Evolutionary conservation across 495 filamentous ascomycete species (phyloP).

Genomic region (Aspergillus sclerotioniger): DNA sequence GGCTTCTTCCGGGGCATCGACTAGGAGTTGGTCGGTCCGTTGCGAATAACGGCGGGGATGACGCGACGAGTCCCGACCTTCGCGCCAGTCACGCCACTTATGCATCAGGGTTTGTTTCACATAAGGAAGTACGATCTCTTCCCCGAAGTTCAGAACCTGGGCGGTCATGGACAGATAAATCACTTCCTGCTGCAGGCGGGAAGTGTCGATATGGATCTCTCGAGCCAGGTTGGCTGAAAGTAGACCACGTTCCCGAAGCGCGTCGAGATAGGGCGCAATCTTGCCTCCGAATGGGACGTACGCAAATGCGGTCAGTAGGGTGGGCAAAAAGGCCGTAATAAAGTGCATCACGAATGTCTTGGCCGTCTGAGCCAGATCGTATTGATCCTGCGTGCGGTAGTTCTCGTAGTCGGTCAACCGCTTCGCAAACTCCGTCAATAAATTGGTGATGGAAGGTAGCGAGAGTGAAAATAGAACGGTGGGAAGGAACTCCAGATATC

Average conservation of each 20-base stretch:
- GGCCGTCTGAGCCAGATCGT: constrained; percentile 76
- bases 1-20: constrained; percentile 66
- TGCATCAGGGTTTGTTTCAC: constrained; percentile 59
- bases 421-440: constrained; percentile 74
- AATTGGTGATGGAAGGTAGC: constrained; percentile 68
- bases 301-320: constrained; percentile 90
- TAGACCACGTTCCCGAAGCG: constrained; percentile 54
- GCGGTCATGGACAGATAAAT: constrained; percentile 94
- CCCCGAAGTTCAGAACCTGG: constrained; percentile 81
- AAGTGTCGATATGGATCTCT: constrained; percentile 73
- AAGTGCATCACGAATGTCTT: constrained; percentile 96
- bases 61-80: constrained; percentile 14
- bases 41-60: constrained; percentile 28
- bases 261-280: constrained; percentile 79
- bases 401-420: constrained; percentile 83
- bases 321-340: constrained; percentile 88
- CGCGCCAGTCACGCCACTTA: constrained; percentile 41
- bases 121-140: constrained; percentile 83
- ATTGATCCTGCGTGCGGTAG: constrained; percentile 78
- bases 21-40: constrained; percentile 28
- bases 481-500: constrained; percentile 78
- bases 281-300: constrained; percentile 89
- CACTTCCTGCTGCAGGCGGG: constrained; percentile 82
- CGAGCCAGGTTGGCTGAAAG: constrained; percentile 14
- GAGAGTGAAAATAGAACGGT: constrained; percentile 76